Evolutionary conservation across 257 asterid species (phyloP).

Genomic region (Solanum etuberosum): DNA sequence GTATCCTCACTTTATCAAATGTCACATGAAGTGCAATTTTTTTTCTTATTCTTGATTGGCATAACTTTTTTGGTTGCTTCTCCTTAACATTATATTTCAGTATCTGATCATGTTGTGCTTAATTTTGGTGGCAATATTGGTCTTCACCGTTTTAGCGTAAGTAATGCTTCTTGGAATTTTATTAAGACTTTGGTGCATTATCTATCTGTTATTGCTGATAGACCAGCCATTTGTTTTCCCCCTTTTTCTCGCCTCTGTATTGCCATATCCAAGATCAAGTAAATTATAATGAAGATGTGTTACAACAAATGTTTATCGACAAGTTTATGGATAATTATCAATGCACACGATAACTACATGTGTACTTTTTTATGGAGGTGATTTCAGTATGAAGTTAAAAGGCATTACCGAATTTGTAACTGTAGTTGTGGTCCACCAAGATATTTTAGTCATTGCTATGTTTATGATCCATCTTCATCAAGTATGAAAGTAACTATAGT

Average conservation of each 20-base stretch:
- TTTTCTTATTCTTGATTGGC: background rate
- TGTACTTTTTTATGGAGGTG: background rate
- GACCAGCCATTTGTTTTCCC: background rate
- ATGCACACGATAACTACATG: background rate
- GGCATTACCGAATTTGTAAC: background rate
- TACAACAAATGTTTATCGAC: background rate
- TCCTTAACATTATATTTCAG: constrained; percentile 51
- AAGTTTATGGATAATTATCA: background rate
- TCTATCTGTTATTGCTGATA: background rate
- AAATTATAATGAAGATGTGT: background rate
- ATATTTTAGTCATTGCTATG: background rate
- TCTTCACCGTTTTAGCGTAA: constrained; percentile 94
- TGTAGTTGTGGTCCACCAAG: background rate
- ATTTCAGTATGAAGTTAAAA: background rate
- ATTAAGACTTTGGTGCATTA: background rate
- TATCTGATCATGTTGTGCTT: constrained; percentile 71
- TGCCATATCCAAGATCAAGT: background rate
- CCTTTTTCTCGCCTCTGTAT: background rate
- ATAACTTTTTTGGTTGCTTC: constrained; percentile 5
- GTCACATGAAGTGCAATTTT: background rate
- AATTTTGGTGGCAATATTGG: constrained; percentile 72
- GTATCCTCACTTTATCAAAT: constrained; percentile 43
- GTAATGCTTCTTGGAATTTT: constrained; percentile 11
- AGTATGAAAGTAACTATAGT: background rate
- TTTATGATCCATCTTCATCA: background rate